Evolutionary conservation across 2,329 filamentous ascomycete species (phyloP).

Genomic region (Lasiodiplodia sp.): DNA sequence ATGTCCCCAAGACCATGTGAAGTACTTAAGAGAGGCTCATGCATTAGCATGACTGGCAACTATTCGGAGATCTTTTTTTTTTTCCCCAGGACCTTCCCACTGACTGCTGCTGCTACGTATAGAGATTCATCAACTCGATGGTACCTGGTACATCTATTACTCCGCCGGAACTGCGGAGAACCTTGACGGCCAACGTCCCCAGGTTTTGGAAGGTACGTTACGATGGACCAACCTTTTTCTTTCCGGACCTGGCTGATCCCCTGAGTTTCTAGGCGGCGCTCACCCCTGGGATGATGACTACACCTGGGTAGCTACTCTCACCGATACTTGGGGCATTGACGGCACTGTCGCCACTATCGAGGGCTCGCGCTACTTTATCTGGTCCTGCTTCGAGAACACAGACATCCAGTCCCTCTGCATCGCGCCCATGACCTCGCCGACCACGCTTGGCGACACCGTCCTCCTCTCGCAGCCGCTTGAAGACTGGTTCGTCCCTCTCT

Average conservation of each 20-base stretch:
- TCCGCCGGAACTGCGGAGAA: constrained; percentile 58
- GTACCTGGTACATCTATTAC: constrained; percentile 64
- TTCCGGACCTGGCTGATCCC: background rate
- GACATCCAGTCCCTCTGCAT: constrained; percentile 53
- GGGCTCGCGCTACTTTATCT: constrained; percentile 61
- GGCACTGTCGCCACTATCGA: constrained; percentile 60
- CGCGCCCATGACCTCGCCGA: constrained; percentile 50
- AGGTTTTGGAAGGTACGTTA: constrained; percentile 59
- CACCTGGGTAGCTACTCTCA: constrained; percentile 58
- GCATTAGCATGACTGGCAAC: background rate
- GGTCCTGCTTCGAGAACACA: constrained; percentile 58
- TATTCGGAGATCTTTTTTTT: background rate
- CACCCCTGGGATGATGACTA: constrained; percentile 60
- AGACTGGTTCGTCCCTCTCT: constrained; percentile 46
- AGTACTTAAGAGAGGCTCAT: background rate
- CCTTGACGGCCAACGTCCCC: constrained; percentile 58
- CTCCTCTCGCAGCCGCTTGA: constrained; percentile 61
- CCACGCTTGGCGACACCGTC: constrained; percentile 54
- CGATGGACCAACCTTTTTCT: background rate
- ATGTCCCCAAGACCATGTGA: no score
- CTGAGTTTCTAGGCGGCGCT: constrained; percentile 51
- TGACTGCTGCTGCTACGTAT: background rate
- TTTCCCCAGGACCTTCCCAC: background rate
- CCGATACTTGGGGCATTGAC: constrained; percentile 62
- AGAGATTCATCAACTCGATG: constrained; percentile 42